Evolutionary conservation across 805 yeast genomes (phyloP).

Genomic region (Dipodascopsis uninucleata): DNA sequence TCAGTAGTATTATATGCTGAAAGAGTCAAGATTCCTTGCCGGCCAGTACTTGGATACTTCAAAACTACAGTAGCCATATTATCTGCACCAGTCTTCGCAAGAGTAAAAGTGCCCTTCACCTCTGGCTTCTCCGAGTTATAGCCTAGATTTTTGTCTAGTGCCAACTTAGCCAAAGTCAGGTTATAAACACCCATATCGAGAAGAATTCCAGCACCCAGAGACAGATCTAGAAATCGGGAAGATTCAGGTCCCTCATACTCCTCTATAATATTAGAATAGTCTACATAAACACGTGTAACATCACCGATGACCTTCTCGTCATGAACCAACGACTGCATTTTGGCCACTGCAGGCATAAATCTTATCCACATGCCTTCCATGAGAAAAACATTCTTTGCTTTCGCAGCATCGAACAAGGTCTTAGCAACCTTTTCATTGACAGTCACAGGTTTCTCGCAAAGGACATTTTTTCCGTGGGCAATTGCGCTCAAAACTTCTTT

Average conservation of each 20-base stretch:
- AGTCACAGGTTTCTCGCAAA: slow-evolving; percentile 53
- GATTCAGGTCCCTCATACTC: background rate
- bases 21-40: background rate
- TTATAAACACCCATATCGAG: slow-evolving; percentile 55
- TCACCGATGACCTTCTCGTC: slow-evolving; percentile 44
- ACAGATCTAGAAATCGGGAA: slow-evolving; percentile 48
- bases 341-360: slow-evolving; percentile 45
- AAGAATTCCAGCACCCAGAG: slow-evolving; percentile 54
- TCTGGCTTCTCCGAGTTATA: slow-evolving; percentile 44
- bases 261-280: slow-evolving; percentile 30
- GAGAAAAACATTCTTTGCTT: slow-evolving; percentile 42
- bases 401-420: slow-evolving; percentile 44
- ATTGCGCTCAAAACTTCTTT: slow-evolving; percentile 44
- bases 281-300: slow-evolving; percentile 38
- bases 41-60: background rate
- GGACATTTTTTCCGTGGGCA: slow-evolving; percentile 45
- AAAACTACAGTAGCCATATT: background rate
- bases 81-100: slow-evolving; percentile 50
- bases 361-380: too few relatives aligned
- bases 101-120: slow-evolving; percentile 53
- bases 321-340: slow-evolving; percentile 39
- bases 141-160: slow-evolving; percentile 35
- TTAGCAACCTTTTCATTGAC: slow-evolving; percentile 45
- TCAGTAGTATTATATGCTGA: background rate
- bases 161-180: slow-evolving; percentile 41